Conservation (phyloP, 1,139 yeast genomes). For the Blastobotrys indianensis region DNA sequence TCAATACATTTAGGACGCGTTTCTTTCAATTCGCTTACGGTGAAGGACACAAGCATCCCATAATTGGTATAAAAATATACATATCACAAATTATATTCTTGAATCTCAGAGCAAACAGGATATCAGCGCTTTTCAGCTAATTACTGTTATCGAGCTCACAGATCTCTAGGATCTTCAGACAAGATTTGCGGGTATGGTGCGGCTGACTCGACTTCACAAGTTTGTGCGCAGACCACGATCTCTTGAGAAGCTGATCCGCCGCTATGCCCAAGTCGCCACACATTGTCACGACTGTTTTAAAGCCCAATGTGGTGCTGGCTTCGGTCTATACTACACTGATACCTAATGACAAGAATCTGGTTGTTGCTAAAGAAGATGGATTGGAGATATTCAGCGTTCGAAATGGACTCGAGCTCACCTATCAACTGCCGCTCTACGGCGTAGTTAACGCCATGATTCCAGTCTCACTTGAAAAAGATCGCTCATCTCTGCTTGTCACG, state of each 20-base stretch:
- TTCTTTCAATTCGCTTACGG: too few species aligned
- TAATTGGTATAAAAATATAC: too few species aligned
- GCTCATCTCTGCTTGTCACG: slow-evolving; percentile 14
- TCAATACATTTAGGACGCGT: neutral
- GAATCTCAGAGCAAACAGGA: too few species aligned
- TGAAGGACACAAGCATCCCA: too few species aligned
- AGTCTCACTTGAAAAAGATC: slow-evolving; percentile 11
- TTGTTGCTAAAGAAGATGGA: slow-evolving; percentile 11
- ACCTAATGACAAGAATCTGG: slow-evolving; percentile 9
- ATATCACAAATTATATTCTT: too few species aligned
- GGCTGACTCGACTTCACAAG: too few species aligned
- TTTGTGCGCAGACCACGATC: too few species aligned
- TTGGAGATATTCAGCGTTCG: slow-evolving; percentile 12
- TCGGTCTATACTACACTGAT: slow-evolving; percentile 9
- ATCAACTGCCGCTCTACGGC: slow-evolving; percentile 16
- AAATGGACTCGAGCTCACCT: slow-evolving; percentile 14
- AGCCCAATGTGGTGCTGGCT: slow-evolving; percentile 10
- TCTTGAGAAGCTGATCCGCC: too few species aligned
- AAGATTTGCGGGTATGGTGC: neutral
- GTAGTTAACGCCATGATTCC: slow-evolving; percentile 11
- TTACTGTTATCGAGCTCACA: too few species aligned
- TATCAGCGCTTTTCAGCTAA: too few species aligned
- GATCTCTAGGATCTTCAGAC: too few species aligned
- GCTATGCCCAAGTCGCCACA: too few species aligned
- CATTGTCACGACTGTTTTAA: slow-evolving; percentile 8